phyloP scores from a whole-genome alignment of 306 rosid species.

The Luffa acutangula region DNA sequence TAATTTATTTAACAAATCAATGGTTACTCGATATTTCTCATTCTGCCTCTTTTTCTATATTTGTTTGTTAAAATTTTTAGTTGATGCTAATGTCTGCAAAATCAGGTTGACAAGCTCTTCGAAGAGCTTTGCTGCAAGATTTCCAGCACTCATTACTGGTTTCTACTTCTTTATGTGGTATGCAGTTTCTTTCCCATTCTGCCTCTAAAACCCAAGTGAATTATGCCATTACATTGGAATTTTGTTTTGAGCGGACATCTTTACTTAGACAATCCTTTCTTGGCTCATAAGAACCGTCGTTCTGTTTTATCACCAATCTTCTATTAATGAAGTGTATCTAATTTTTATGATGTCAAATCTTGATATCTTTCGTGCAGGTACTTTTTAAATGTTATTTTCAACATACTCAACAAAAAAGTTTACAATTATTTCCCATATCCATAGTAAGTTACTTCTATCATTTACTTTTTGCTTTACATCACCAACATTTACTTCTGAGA shows the following conservation, averaged over 20 bases:
- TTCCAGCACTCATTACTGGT: conserved; percentile 67
- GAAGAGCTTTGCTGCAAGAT: conserved; percentile 39
- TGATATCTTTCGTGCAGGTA: conserved; percentile 45
- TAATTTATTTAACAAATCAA: not conserved
- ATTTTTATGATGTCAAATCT: not conserved
- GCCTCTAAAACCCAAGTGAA: not conserved
- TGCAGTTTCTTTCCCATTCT: not conserved
- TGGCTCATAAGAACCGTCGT: not conserved
- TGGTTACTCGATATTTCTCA: not conserved
- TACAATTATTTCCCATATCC: conserved; percentile 96
- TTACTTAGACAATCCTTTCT: not conserved
- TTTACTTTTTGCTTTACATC: not conserved
- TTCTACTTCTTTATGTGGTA: conserved; percentile 95
- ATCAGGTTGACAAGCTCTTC: conserved; percentile 31
- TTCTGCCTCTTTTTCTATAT: not conserved
- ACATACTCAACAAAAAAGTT: conserved; percentile 91
- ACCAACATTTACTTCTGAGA: not conserved
- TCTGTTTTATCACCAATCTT: not conserved
- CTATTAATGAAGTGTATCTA: not conserved
- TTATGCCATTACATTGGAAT: not conserved
- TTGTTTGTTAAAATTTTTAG: not conserved
- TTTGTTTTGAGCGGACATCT: not conserved
- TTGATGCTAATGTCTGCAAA: not conserved
- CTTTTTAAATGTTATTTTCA: conserved; percentile 86
- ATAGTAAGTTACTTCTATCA: conserved; percentile 34